These are phyloP conservation scores for Cenococcum geophilum DNA, from an alignment of 495 filamentous ascomycete genomes.

Conservation along the genomic window DNA sequence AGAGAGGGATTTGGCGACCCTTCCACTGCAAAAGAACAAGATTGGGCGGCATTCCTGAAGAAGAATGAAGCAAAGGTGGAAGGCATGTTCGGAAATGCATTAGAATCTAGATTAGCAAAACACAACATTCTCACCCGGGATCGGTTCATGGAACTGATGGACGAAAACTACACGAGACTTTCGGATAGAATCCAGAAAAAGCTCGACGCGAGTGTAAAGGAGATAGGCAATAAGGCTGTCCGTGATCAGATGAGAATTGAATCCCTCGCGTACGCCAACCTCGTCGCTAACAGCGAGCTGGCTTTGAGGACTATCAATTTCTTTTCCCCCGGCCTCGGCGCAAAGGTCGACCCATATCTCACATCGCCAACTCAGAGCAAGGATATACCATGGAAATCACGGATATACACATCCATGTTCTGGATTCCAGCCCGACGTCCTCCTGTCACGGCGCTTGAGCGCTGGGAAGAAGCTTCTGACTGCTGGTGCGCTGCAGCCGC, in stretches of 20 bases:
- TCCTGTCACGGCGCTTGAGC: conserved; percentile 44
- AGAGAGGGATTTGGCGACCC: conserved; percentile 24
- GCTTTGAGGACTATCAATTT: conserved; percentile 33
- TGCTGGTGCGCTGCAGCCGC: conserved; percentile 55
- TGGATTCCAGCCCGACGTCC: conserved; percentile 22
- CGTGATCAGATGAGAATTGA: conserved; percentile 16
- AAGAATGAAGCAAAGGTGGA: conserved; percentile 9
- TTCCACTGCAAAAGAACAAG: background rate
- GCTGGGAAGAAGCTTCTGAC: conserved; percentile 57
- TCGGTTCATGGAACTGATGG: conserved; percentile 35
- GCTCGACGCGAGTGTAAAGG: conserved; percentile 1
- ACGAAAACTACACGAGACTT: conserved; percentile 24
- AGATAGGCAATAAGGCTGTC: conserved; percentile 3
- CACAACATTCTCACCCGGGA: conserved; percentile 30
- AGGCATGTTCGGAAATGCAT: background rate
- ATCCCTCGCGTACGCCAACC: conserved; percentile 27
- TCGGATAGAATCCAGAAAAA: conserved; percentile 6
- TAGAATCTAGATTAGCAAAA: background rate
- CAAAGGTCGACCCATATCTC: conserved; percentile 27
- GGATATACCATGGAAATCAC: background rate
- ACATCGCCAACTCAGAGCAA: conserved; percentile 30
- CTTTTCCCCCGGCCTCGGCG: conserved; percentile 33
- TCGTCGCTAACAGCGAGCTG: conserved; percentile 26
- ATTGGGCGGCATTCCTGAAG: conserved; percentile 23
- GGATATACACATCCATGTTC: conserved; percentile 5